A percentile compares a stretch with the other conserved stretches of the same genome.
Evolutionary conservation across 2,329 filamentous ascomycete genomes (phyloP).

Genomic region (Trichoderma sp.): DNA sequence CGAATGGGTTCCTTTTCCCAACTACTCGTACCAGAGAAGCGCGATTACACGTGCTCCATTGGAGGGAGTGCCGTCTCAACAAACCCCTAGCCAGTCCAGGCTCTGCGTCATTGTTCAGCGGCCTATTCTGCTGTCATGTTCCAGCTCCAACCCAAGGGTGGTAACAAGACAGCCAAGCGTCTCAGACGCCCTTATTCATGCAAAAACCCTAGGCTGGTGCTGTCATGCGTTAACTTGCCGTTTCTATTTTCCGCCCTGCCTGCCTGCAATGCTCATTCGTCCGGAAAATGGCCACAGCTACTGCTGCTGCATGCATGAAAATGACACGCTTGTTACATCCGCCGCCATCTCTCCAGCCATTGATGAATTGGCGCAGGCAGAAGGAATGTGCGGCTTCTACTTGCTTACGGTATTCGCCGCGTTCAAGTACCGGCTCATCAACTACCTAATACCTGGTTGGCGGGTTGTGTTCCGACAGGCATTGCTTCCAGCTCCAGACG

Average conservation of each 20-base stretch:
- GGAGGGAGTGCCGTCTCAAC: not conserved
- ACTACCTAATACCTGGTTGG: not conserved
- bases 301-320: not conserved
- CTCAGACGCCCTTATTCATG: conserved; percentile 8
- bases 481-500: not conserved
- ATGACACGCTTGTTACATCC: not conserved
- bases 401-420: not conserved
- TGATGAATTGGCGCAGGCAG: not conserved
- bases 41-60: conserved; percentile 1
- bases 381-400: not conserved
- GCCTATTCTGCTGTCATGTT: not conserved
- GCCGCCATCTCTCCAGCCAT: not conserved
- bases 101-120: conserved; percentile 6
- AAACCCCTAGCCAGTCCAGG: not conserved
- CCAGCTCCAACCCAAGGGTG: not conserved
- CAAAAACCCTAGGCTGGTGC: not conserved
- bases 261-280: not conserved
- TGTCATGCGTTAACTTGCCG: not conserved
- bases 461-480: not conserved
- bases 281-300: not conserved
- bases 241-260: not conserved
- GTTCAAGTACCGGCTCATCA: not conserved
- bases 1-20: not conserved
- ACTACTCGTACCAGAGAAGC: not conserved
- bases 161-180: not conserved